Percentiles rank a stretch among this genome's conserved stretches.
phyloP scores from a whole-genome alignment of 2,329 filamentous ascomycete genomes.

The Clonostachys sp. region DNA sequence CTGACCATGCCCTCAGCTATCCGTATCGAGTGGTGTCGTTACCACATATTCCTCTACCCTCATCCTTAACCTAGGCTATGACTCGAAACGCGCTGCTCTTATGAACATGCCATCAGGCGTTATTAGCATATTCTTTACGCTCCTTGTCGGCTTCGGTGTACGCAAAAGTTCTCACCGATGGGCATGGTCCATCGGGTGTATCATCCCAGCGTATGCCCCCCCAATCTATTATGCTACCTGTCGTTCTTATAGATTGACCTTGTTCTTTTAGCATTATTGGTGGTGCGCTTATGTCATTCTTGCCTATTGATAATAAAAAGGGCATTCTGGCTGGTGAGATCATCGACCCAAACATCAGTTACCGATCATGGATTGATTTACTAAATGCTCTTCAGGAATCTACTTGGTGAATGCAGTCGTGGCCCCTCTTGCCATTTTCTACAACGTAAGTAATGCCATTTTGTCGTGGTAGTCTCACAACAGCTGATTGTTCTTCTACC shows the following conservation, averaged over 20 bases:
- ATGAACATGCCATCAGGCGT: conserved; percentile 51
- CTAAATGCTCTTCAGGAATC: conserved; percentile 14
- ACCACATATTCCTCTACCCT: conserved; percentile 51
- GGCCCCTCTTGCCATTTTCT: conserved; percentile 38
- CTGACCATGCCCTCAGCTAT: conserved; percentile 20
- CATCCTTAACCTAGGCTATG: conserved; percentile 41
- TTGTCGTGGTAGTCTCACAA: not conserved
- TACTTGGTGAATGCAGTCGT: conserved; percentile 47
- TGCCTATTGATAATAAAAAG: conserved; percentile 35
- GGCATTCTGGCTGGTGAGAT: conserved; percentile 35
- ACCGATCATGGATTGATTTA: too few relatives aligned
- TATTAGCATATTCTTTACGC: conserved; percentile 46
- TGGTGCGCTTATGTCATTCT: conserved; percentile 48
- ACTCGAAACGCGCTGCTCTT: conserved; percentile 37
- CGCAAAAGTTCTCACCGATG: conserved; percentile 41
- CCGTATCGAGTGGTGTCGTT: conserved; percentile 47
- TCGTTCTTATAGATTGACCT: not conserved
- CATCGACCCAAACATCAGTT: too few relatives aligned
- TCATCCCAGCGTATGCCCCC: conserved; percentile 36
- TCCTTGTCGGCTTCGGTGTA: conserved; percentile 42
- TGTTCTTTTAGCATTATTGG: conserved; percentile 31
- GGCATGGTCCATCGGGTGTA: conserved; percentile 43
- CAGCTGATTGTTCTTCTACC: not conserved
- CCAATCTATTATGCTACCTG: not conserved
- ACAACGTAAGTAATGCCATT: conserved; percentile 24